phyloP scores from a whole-genome alignment of 177 flowering plant species.

The Vitis hybrid region DNA sequence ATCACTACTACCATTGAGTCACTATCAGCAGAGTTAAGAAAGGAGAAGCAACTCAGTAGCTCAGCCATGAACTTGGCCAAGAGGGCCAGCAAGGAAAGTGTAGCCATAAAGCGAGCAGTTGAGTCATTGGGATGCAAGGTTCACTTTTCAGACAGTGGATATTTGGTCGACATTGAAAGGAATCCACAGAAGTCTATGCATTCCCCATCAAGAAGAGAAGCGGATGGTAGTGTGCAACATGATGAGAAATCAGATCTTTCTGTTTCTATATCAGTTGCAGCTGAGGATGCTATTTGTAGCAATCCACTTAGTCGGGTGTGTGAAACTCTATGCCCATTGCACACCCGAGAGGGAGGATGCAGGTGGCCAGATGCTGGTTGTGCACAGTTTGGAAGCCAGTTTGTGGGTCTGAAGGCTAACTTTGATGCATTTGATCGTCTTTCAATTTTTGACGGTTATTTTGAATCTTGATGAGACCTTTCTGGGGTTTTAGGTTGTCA shows the following conservation, averaged over 20 bases:
- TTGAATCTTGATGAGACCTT: constrained; percentile 33
- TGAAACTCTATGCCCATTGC: constrained; percentile 80
- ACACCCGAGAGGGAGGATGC: constrained; percentile 80
- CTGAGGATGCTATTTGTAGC: constrained; percentile 37
- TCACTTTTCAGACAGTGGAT: constrained; percentile 60
- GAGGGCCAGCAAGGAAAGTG: constrained; percentile 71
- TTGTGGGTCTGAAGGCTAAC: constrained; percentile 87
- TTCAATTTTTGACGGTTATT: constrained; percentile 81
- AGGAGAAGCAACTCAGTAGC: constrained; percentile 63
- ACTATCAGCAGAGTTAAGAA: constrained; percentile 56
- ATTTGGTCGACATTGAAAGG: constrained; percentile 60
- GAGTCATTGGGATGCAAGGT: constrained; percentile 90
- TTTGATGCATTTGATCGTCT: constrained; percentile 93
- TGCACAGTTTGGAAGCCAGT: constrained; percentile 88
- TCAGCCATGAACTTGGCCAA: constrained; percentile 67
- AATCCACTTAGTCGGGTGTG: constrained; percentile 55
- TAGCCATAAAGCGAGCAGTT: constrained; percentile 80
- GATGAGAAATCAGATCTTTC: constrained; percentile 67
- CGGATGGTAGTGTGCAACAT: constrained; percentile 26
- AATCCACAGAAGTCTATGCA: constrained; percentile 29
- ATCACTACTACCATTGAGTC: constrained; percentile 50
- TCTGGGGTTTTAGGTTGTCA: not conserved
- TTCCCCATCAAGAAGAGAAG: constrained; percentile 36
- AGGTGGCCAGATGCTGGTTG: constrained; percentile 96
- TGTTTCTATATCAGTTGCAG: constrained; percentile 55